Percentiles rank a stretch among this genome's conserved stretches.
Evolutionary conservation across 1,284 basidiomycete species (phyloP).

Genomic region (Xerocomus nothofagi): DNA sequence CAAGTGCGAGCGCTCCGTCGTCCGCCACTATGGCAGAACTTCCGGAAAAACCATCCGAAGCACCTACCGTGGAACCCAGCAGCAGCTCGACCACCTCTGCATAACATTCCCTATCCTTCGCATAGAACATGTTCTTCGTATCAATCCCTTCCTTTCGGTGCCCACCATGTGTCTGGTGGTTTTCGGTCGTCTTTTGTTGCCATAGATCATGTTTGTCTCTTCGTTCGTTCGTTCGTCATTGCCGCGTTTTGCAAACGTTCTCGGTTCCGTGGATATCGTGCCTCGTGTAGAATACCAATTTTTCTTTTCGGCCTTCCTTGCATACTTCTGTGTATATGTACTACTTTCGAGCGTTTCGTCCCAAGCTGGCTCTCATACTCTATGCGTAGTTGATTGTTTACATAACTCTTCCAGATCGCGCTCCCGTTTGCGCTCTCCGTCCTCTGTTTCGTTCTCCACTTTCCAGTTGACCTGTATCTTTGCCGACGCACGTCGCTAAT

Average conservation of each 20-base stretch:
- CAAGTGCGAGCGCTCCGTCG: slow-evolving; percentile 14
- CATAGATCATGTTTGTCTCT: slow-evolving; percentile 19
- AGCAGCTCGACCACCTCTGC: slow-evolving; percentile 21
- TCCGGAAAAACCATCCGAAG: slow-evolving; percentile 31
- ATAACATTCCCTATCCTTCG: slow-evolving; percentile 13
- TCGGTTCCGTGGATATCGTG: slow-evolving; percentile 16
- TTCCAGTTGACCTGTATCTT: neutral
- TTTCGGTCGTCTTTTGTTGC: slow-evolving; percentile 26
- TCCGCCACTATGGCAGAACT: slow-evolving; percentile 15
- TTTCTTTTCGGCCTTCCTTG: slow-evolving; percentile 12
- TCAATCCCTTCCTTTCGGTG: slow-evolving; percentile 10
- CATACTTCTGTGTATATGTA: slow-evolving; percentile 36
- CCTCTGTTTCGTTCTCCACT: slow-evolving; percentile 8
- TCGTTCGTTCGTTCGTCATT: slow-evolving; percentile 6
- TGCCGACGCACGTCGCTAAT: slow-evolving; percentile 1
- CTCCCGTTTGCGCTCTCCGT: slow-evolving; percentile 9
- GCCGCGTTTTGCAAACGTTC: slow-evolving; percentile 5
- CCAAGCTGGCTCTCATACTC: slow-evolving; percentile 11
- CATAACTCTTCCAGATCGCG: slow-evolving; percentile 14
- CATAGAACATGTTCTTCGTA: slow-evolving; percentile 29
- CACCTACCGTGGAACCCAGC: slow-evolving; percentile 17
- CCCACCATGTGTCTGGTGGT: slow-evolving; percentile 14
- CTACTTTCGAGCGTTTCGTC: slow-evolving; percentile 10
- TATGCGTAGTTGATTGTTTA: slow-evolving; percentile 24
- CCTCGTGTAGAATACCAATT: slow-evolving; percentile 28